Base-by-base conservation (phyloP, 75 land plant species). In the Pinus albicaulis region DNA sequence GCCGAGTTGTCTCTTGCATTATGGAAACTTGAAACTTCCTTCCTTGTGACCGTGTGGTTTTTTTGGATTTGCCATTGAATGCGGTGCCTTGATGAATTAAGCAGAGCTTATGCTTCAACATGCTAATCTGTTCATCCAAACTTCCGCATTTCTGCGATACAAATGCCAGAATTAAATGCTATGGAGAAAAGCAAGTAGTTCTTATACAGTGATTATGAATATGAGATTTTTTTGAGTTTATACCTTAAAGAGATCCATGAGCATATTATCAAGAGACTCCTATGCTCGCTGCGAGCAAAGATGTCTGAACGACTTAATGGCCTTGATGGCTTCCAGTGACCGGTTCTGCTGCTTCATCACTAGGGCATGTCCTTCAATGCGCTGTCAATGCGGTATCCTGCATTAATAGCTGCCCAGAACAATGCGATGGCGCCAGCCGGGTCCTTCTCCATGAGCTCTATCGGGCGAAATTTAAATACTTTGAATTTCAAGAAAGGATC, bases 51-150 rank as follows among this genome's bases (percentile, higher is more conserved):
- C 99, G 88, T 0, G 99, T 96, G 1, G 97, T 96, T 70, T 93
- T 96, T 48, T 96, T 93, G 7, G 86, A 76, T 76, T 84, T 96
- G 12, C 99, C 99, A 74, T 96, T 92, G 82, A 96, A 96, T 22
- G 89, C 91, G 72, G 88, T 87, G 8, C 98, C 95, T 48, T 85
- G 85, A 53, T 96, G 90, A 34, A 96, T 94, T 77, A 81, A 69
- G 24, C 84, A 76, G 0, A 96, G 89, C 89, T 96, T 96, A 34
- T 85, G 89, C 31, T 0, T 31, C 31, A 31, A 31, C 31, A 31
- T 1, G 31, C 31, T 31, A 31, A 31, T 31, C 31, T 31, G 31
- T 31, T 31, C 31, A 31, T 31, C 31, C 31, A 31, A 31, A 1
- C 31, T 31, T 31, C 31, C 99, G 78, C 99, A 92, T 86, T 95